Percentiles rank a stretch among this genome's conserved stretches.
phyloP scores from a whole-genome alignment of 805 yeast species.

The Candida boleticola region DNA sequence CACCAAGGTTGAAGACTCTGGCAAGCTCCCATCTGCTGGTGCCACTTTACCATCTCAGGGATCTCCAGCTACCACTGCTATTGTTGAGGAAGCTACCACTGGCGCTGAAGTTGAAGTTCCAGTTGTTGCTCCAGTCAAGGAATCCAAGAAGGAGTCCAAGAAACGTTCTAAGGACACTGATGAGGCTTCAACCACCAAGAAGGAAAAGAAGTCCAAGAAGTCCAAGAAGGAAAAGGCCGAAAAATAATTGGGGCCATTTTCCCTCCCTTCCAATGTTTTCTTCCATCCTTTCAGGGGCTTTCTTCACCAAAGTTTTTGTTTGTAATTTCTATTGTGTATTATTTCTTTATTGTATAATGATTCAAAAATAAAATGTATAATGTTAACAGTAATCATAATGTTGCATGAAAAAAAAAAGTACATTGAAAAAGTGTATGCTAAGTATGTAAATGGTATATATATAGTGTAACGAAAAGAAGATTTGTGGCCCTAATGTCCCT shows the following conservation, averaged over 20 bases:
- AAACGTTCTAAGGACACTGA: constrained; percentile 5
- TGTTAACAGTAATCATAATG: no score
- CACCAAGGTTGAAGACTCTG: constrained; percentile 16
- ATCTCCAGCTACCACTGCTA: constrained; percentile 17
- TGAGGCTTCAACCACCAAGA: constrained; percentile 9
- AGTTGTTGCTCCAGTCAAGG: constrained; percentile 8
- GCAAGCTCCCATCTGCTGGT: constrained; percentile 8
- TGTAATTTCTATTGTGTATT: constrained; percentile 1
- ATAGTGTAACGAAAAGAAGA: no score
- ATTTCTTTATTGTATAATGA: background rate
- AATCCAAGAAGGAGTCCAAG: constrained; percentile 17
- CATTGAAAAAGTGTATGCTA: no score
- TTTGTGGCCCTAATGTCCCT: constrained; percentile 66
- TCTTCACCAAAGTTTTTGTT: no score
- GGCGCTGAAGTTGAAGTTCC: constrained; percentile 28
- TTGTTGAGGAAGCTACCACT: constrained; percentile 8
- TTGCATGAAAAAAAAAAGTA: no score
- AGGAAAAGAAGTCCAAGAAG: constrained; percentile 13
- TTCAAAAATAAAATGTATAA: constrained; percentile 3
- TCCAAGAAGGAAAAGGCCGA: constrained; percentile 6
- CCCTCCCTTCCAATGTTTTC: background rate
- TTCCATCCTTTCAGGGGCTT: no score
- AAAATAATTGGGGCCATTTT: background rate
- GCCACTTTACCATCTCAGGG: constrained; percentile 14
- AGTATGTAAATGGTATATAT: no score